Conservation (phyloP, 2,329 filamentous ascomycete genomes). For the Geosmithia flava region DNA sequence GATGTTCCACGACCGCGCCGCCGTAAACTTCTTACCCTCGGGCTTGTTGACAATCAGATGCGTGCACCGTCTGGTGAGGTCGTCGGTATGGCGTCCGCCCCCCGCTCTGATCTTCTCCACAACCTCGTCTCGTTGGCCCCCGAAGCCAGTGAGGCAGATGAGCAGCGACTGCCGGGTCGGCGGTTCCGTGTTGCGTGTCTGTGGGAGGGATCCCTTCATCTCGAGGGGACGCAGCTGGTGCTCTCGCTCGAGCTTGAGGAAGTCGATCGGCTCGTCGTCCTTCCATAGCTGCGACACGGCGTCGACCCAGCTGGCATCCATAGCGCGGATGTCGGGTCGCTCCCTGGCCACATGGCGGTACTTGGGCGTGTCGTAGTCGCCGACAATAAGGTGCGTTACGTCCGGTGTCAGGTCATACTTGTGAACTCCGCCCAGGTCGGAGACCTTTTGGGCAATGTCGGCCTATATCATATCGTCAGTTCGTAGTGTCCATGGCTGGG, state of each 20-base stretch:
- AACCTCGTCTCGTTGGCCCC: constrained; percentile 55
- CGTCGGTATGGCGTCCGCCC: constrained; percentile 76
- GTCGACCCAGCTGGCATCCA: constrained; percentile 76
- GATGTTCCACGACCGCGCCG: constrained; percentile 73
- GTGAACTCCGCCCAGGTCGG: constrained; percentile 76
- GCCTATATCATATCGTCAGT: constrained; percentile 17
- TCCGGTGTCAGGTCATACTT: constrained; percentile 91
- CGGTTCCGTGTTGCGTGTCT: constrained; percentile 8
- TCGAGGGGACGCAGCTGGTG: constrained; percentile 55
- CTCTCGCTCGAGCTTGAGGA: constrained; percentile 53
- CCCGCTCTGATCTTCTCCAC: constrained; percentile 54
- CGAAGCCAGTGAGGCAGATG: constrained; percentile 46
- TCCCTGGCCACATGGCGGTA: constrained; percentile 91
- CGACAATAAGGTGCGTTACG: constrained; percentile 88
- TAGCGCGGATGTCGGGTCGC: constrained; percentile 71
- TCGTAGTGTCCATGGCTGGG: neutral
- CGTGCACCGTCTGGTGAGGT: constrained; percentile 75
- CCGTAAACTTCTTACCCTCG: constrained; percentile 80
- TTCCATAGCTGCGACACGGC: constrained; percentile 73
- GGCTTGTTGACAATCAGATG: constrained; percentile 74
- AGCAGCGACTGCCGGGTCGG: constrained; percentile 22
- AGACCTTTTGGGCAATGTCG: constrained; percentile 49
- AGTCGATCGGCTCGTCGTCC: constrained; percentile 64
- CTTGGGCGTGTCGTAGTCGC: constrained; percentile 79
- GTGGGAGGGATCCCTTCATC: constrained; percentile 26